phyloP scores from a whole-genome alignment of 352 stramenopile genomes.

The Phytophthora tubulina region DNA sequence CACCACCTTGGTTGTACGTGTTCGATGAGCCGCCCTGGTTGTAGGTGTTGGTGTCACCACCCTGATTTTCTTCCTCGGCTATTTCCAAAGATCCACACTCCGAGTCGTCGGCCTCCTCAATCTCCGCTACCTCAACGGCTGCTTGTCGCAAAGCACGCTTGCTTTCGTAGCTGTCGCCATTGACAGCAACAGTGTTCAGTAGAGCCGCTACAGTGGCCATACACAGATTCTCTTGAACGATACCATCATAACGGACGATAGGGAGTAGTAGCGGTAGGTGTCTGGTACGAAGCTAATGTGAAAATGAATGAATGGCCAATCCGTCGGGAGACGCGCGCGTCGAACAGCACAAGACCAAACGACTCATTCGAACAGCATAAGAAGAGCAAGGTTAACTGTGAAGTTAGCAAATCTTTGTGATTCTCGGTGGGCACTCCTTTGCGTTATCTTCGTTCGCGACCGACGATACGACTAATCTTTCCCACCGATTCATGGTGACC shows the following conservation, averaged over 20 bases:
- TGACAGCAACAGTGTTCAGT: background rate
- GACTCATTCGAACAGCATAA: slow-evolving; percentile 7
- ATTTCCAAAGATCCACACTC: slow-evolving; percentile 32
- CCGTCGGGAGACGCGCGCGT: background rate
- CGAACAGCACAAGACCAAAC: background rate
- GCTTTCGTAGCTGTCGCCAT: slow-evolving; percentile 4
- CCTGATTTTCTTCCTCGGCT: slow-evolving; percentile 12
- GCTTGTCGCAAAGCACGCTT: slow-evolving; percentile 6
- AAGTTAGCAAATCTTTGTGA: slow-evolving; percentile 2
- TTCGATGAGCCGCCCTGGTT: slow-evolving; percentile 3
- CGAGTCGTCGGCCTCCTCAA: slow-evolving; percentile 24
- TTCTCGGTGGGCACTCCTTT: slow-evolving; percentile 2
- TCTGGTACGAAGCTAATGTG: slow-evolving; percentile 5
- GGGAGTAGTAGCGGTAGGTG: background rate
- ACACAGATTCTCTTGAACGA: slow-evolving; percentile 21
- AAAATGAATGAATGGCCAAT: slow-evolving; percentile 5
- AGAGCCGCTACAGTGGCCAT: slow-evolving; percentile 8
- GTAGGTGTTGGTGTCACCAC: background rate
- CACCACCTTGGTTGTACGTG: background rate
- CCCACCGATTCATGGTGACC: background rate
- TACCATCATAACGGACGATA: slow-evolving; percentile 1
- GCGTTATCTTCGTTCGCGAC: background rate
- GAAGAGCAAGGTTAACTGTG: background rate
- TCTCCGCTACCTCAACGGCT: slow-evolving; percentile 1
- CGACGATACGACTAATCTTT: background rate